These are phyloP conservation scores for Taiozyma sp. DNA, from an alignment of 1,139 yeast genomes.

Conservation along the genomic window DNA sequence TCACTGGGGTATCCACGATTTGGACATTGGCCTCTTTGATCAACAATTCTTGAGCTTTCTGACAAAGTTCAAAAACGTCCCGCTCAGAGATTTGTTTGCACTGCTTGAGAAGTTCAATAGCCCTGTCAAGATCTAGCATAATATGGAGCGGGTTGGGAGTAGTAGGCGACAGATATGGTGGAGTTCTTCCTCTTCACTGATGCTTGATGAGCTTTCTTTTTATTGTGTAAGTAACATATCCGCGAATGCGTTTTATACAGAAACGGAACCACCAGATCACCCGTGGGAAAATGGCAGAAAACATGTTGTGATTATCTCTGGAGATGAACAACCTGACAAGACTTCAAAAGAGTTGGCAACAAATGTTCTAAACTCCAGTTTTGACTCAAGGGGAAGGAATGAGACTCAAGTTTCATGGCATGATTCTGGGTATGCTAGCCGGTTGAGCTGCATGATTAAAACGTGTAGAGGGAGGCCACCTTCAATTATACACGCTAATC, in stretches of 20 bases:
- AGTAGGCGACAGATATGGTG: neutral
- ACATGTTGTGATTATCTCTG: too few species aligned
- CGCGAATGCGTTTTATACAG: neutral
- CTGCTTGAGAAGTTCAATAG: conserved; percentile 56
- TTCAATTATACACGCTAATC: too few species aligned
- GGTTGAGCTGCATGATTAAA: too few species aligned
- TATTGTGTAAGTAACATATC: neutral
- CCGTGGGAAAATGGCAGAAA: neutral
- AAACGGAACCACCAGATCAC: neutral
- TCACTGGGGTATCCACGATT: conserved; percentile 91
- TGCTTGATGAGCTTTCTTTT: neutral
- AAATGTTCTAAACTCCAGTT: too few species aligned
- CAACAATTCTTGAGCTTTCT: conserved; percentile 86
- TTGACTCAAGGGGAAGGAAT: too few species aligned
- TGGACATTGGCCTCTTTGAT: conserved; percentile 92
- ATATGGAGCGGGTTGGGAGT: too few species aligned
- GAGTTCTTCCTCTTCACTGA: neutral
- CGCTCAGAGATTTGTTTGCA: conserved; percentile 84
- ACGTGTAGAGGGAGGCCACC: too few species aligned
- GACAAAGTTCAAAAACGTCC: conserved; percentile 76
- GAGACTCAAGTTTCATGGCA: too few species aligned
- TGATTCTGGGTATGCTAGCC: too few species aligned
- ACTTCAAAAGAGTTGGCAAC: too few species aligned
- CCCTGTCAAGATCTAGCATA: conserved; percentile 22
- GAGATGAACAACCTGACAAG: too few species aligned